These are phyloP conservation scores for Colletotrichum liaoningense DNA, from an alignment of 2,329 filamentous ascomycete species.

Conservation along the genomic window DNA sequence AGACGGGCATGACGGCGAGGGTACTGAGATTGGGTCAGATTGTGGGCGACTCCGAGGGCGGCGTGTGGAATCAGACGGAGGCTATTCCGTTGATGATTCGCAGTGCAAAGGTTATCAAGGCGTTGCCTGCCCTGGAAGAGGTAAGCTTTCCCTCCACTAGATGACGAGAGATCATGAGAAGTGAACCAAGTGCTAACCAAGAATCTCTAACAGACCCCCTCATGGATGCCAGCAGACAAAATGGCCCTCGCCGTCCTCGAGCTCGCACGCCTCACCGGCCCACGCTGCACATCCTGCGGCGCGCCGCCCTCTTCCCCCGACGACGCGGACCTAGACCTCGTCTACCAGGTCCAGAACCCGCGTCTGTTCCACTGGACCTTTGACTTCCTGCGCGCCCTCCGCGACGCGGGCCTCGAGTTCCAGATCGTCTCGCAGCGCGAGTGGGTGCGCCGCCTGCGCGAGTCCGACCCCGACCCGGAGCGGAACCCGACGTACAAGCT, in stretches of 20 bases:
- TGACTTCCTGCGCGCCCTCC: slow-evolving; percentile 63
- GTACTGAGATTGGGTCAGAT: slow-evolving; percentile 58
- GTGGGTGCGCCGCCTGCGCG: slow-evolving; percentile 57
- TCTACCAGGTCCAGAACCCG: slow-evolving; percentile 67
- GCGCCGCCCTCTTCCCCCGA: slow-evolving; percentile 26
- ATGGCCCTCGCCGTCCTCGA: slow-evolving; percentile 48
- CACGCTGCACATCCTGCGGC: slow-evolving; percentile 45
- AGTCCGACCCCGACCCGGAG: slow-evolving; percentile 59
- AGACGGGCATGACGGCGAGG: slow-evolving; percentile 45
- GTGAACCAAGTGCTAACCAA: background rate
- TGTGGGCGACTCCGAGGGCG: slow-evolving; percentile 56
- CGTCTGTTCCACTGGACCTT: slow-evolving; percentile 60
- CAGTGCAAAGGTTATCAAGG: slow-evolving; percentile 56
- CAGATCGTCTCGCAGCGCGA: slow-evolving; percentile 54
- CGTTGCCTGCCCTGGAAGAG: slow-evolving; percentile 56
- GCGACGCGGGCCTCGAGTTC: slow-evolving; percentile 56
- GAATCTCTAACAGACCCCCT: slow-evolving; percentile 38
- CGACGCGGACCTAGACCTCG: slow-evolving; percentile 39
- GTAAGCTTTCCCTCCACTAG: background rate
- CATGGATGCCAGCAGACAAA: slow-evolving; percentile 53
- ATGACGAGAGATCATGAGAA: background rate
- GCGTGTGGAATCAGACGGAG: slow-evolving; percentile 61
- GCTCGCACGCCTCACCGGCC: slow-evolving; percentile 40
- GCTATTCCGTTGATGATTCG: slow-evolving; percentile 62
- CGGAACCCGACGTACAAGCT: slow-evolving; percentile 63